These are phyloP conservation scores for Tulasnella sp. DNA, from an alignment of 768 basidiomycete genomes.

Conservation along the genomic window DNA sequence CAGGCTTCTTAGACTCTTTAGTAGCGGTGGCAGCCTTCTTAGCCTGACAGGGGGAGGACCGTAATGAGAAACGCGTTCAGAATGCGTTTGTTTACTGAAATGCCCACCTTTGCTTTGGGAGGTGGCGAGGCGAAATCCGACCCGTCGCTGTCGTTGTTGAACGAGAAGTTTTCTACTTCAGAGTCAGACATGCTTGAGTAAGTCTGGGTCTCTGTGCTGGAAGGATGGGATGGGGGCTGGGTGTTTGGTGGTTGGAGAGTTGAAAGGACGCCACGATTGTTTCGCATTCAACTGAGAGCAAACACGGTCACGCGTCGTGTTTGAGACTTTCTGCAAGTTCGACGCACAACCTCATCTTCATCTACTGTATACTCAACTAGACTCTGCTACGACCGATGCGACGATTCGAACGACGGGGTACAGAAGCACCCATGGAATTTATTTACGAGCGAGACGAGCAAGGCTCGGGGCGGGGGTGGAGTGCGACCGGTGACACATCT, in stretches of 20 bases:
- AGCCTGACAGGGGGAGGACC: not conserved
- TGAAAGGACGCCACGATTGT: not conserved
- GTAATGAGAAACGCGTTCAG: not conserved
- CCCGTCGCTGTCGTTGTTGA: slow-evolving; percentile 19
- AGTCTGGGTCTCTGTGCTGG: not conserved
- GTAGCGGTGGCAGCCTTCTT: slow-evolving; percentile 15
- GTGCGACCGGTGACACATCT: slow-evolving; percentile 52
- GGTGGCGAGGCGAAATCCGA: slow-evolving; percentile 29
- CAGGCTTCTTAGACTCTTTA: slow-evolving; percentile 47
- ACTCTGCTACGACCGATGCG: slow-evolving; percentile 11
- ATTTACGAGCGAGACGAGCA: slow-evolving; percentile 53
- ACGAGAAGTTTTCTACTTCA: slow-evolving; percentile 21
- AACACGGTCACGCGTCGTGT: slow-evolving; percentile 8
- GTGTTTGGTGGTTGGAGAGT: not conserved
- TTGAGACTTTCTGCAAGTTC: not conserved
- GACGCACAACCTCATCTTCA: not conserved
- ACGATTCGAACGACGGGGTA: slow-evolving; percentile 47
- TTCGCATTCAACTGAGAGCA: not conserved
- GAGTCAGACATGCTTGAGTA: slow-evolving; percentile 27
- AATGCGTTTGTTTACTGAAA: not conserved
- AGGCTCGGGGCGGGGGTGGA: slow-evolving; percentile 63
- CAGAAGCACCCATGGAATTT: slow-evolving; percentile 86
- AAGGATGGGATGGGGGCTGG: not conserved
- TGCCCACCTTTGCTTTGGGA: not conserved
- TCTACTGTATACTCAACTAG: not conserved